Evolutionary conservation across 768 basidiomycete species (phyloP), one percentile per base, ranked within the genome.

Genomic region (Termitomyces heimii): DNA sequence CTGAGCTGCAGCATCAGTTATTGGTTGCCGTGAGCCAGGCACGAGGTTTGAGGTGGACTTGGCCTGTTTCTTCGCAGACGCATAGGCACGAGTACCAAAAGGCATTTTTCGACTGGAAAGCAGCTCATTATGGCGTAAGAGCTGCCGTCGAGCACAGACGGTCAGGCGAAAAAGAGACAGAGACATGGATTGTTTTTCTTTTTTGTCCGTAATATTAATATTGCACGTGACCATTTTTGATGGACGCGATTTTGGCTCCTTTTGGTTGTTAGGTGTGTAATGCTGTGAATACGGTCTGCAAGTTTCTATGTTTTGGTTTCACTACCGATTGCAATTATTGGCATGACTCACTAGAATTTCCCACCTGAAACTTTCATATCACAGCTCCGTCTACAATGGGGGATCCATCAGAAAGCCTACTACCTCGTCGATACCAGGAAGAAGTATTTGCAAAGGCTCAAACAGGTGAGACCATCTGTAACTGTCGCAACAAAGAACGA

Each of bases 391-490:
- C 31, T 35, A n/a, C 12, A 18, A 59, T 52, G 43, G 52, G 54
- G 1, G 29, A 55, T 40, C 13, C 29, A 29, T 37, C 56, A 35
- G 59, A 65, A 42, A 55, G 49, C 51, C 40, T 64, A 9, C 34
- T 66, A 50, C 77, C 80, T 28, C 74, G 77, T 51, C 72, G 80
- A 29, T 91, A 91, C 67, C 88, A 91, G 64, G 84, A 85, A 63
- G 88, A 91, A 65, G 80, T 89, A 55, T 77, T 90, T 51, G 71
- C 78, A 4, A 82, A 82, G 55, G 85, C 86, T 52, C 73, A 86
- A 62, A 72, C 70, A 62, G 76, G 80, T 76, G 35, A 57, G 45
- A 31, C 14, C 20, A n/a, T 43, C 26, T 55, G 20, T 9, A 53
- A 57, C 16, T 46, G 16, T 22, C 26, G 5, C 5, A 14, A 28